Percentiles rank a stretch among this genome's conserved stretches.
Evolutionary conservation across 2,329 filamentous ascomycete species (phyloP).

Genomic region (Diaporthe sp.): DNA sequence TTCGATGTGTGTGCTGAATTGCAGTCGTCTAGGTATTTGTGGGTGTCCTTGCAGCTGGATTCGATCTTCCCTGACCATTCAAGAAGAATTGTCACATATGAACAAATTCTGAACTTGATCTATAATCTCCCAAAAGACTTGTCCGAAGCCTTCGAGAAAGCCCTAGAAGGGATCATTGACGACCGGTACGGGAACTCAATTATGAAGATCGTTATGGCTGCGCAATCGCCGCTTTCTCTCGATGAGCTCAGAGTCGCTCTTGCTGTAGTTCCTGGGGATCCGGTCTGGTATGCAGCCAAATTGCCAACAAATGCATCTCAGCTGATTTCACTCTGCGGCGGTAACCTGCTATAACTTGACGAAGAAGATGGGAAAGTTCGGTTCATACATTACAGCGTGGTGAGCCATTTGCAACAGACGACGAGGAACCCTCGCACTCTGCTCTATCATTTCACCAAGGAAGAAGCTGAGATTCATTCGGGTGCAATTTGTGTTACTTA

Average conservation of each 20-base stretch:
- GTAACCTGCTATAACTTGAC: slow-evolving; percentile 18
- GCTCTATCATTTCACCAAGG: not conserved
- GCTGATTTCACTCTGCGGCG: slow-evolving; percentile 17
- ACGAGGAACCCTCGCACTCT: not conserved
- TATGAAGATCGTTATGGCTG: slow-evolving; percentile 14
- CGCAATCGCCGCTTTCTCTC: slow-evolving; percentile 3
- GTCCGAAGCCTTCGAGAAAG: slow-evolving; percentile 23
- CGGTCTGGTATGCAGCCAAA: not conserved
- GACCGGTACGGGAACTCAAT: not conserved
- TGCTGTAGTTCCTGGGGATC: slow-evolving; percentile 1
- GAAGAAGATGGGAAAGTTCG: slow-evolving; percentile 28
- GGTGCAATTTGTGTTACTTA: slow-evolving; percentile 24
- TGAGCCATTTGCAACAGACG: not conserved
- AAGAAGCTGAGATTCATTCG: not conserved
- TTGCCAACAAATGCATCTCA: not conserved
- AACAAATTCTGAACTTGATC: not conserved
- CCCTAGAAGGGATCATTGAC: slow-evolving; percentile 11
- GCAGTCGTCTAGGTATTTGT: not conserved
- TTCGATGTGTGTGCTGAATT: not conserved
- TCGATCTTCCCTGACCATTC: not conserved
- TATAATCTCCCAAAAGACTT: slow-evolving; percentile 6
- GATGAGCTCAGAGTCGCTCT: slow-evolving; percentile 18
- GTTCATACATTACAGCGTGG: slow-evolving; percentile 31
- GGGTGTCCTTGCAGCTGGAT: not conserved
- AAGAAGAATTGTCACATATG: not conserved